Conservation (phyloP, 2,329 filamentous ascomycete genomes). For the Lasiodiplodia sp. region DNA sequence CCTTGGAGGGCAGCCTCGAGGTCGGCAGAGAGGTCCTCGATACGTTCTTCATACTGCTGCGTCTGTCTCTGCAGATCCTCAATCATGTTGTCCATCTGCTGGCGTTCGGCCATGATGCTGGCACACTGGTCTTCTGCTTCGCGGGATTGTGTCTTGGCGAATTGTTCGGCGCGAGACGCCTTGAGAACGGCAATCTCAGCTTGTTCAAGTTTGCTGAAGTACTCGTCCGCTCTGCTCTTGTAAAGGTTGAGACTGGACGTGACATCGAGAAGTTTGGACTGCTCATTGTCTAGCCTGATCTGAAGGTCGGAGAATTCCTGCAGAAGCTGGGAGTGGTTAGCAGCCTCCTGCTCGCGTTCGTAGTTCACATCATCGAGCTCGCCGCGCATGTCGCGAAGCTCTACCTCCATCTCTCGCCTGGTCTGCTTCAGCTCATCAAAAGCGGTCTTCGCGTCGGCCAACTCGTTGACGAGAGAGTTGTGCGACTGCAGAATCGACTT, state of each 20-base stretch:
- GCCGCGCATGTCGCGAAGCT: constrained; percentile 82
- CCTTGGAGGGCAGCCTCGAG: constrained; percentile 84
- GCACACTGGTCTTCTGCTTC: constrained; percentile 93
- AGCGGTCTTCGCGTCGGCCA: constrained; percentile 84
- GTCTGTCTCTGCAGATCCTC: constrained; percentile 91
- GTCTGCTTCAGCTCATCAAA: constrained; percentile 87
- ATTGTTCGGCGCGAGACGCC: constrained; percentile 88
- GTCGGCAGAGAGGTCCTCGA: constrained; percentile 92
- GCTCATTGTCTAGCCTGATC: constrained; percentile 88
- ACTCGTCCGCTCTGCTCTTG: constrained; percentile 91
- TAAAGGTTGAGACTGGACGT: constrained; percentile 85
- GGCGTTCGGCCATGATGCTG: constrained; percentile 87
- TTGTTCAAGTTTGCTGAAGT: constrained; percentile 96
- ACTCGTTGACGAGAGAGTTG: constrained; percentile 83
- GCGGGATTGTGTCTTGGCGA: constrained; percentile 86
- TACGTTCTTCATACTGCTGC: constrained; percentile 86
- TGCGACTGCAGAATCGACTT: constrained; percentile 82
- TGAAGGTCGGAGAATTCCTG: constrained; percentile 94
- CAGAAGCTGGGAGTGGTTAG: constrained; percentile 86
- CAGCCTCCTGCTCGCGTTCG: constrained; percentile 83
- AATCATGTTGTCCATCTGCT: constrained; percentile 85
- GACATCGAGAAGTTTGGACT: constrained; percentile 83
- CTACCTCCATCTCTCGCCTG: constrained; percentile 80
- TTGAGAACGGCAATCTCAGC: constrained; percentile 96
- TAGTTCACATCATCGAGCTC: constrained; percentile 82